Evolutionary conservation across 768 basidiomycete species (phyloP), one percentile per base, ranked within the genome.

Genomic region (Termitomyces sp.): DNA sequence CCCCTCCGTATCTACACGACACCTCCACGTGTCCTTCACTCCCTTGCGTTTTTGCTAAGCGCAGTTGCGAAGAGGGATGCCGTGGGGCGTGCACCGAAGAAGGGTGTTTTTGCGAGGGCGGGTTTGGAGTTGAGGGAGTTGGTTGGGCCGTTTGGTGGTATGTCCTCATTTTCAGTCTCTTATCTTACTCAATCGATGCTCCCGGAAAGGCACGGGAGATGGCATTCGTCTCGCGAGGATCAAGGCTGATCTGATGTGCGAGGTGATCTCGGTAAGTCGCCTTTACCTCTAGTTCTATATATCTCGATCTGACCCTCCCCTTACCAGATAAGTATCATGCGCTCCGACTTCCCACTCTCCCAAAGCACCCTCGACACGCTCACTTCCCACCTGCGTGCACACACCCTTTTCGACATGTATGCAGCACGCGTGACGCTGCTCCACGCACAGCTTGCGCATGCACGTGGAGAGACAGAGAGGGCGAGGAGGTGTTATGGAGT

Each of bases 361-460:
- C 81, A 87, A 54, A 59, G 76, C 75, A 72, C 76, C 25, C 74
- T 86, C 1, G 65, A 74, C 54, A 62, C 68, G 1, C 68, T 88
- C 2, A 82, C 87, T 41, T 80, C 88, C 1, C 85, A 87, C 61
- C 77, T 82, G 5, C 83, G 87, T 9, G 82, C 80, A 0, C 67
- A 79, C 52, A 65, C 68, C n/a, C 69, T 89, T 39, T 92, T 87
- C 62, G 58, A 67, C 3, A 49, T 67, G 0, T 90, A 84, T 63
- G 73, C 83, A 2, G 77, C 84, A 0, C 81, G 86, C 4, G 82
- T 90, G 11, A 77, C 85, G 5, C 73, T 91, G 7, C 79, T 85
- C 56, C 79, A 88, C 52, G 89, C 83, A 0, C 88, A 92, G 58
- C 79, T 91, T 28, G 84, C 87, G 5, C 89, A 92, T 65, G 81